Percentiles rank a stretch among this genome's conserved stretches.
Conservation (phyloP, 164 flowering plant genomes). For the Aristolochia californica region DNA sequence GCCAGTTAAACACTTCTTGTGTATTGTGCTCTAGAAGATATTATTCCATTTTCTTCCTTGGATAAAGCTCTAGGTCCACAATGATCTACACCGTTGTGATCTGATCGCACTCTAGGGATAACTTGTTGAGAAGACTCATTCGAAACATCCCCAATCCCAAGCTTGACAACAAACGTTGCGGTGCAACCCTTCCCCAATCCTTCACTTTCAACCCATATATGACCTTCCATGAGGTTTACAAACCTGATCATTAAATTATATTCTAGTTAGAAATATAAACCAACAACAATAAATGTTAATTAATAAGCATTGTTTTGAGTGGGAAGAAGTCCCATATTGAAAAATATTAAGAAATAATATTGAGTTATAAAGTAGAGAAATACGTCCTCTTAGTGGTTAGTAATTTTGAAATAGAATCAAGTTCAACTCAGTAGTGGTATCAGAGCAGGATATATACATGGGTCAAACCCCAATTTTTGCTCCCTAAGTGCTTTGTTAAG, state of each 20-base stretch:
- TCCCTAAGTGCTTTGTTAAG: no score
- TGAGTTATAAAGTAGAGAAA: no score
- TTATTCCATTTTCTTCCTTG: constrained; percentile 3
- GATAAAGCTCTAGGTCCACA: constrained; percentile 6
- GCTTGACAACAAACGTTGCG: constrained; percentile 36
- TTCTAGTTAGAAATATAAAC: neutral
- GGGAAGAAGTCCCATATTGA: no score
- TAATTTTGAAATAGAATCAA: no score
- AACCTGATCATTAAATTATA: constrained; percentile 33
- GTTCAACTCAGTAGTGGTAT: no score
- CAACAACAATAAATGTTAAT: no score
- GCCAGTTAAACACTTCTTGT: constrained; percentile 23
- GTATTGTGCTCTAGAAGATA: constrained; percentile 13
- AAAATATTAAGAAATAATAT: no score
- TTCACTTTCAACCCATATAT: constrained; percentile 74
- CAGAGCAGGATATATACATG: no score
- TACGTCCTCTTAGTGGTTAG: no score
- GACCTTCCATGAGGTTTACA: constrained; percentile 62
- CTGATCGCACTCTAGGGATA: constrained; percentile 14
- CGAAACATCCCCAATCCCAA: constrained; percentile 11
- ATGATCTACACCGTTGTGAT: constrained; percentile 21
- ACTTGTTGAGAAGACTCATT: constrained; percentile 17
- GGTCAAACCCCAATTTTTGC: no score
- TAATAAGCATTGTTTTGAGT: neutral
- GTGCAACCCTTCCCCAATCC: constrained; percentile 48